Conservation (phyloP, 2,329 filamentous ascomycete genomes). For the Fusarium brachygibbosum region DNA sequence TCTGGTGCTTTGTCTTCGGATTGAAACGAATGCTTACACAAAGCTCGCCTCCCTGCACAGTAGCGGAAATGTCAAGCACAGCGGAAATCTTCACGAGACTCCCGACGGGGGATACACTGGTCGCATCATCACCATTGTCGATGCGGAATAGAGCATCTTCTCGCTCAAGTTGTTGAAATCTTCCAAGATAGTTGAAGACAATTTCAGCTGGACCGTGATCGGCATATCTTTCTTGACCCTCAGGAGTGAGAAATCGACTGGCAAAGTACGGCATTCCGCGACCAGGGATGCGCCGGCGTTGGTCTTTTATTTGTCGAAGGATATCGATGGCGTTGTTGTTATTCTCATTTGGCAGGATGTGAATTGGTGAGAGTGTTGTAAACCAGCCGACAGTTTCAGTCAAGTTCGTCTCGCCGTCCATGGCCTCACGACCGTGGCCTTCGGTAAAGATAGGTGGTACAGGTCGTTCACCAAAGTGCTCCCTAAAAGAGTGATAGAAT, state of each 20-base stretch:
- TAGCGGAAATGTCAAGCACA: constrained; percentile 3
- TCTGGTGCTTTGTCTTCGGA: neutral
- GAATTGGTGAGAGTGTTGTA: neutral
- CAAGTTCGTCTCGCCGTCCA: neutral
- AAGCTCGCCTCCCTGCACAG: neutral
- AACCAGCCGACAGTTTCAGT: constrained; percentile 7
- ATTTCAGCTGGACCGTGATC: constrained; percentile 7
- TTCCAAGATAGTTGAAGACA: constrained; percentile 7
- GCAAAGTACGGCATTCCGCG: constrained; percentile 1
- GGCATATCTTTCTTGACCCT: constrained; percentile 1
- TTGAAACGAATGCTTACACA: constrained; percentile 1
- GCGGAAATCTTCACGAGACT: neutral
- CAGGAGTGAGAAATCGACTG: neutral
- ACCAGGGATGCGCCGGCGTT: neutral
- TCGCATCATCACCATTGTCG: neutral
- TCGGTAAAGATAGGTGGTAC: constrained; percentile 1
- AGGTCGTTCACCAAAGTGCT: neutral
- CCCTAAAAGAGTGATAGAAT: neutral
- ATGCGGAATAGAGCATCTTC: constrained; percentile 7
- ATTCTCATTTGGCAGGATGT: neutral
- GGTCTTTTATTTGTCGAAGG: constrained; percentile 1
- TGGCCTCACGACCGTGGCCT: constrained; percentile 6
- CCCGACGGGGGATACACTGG: neutral
- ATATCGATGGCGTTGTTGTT: neutral
- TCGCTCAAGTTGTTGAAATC: constrained; percentile 12